Percentiles rank a stretch among this genome's conserved stretches.
Conservation (phyloP, 106 monocot species). For the Acanthochlamys bracteata region DNA sequence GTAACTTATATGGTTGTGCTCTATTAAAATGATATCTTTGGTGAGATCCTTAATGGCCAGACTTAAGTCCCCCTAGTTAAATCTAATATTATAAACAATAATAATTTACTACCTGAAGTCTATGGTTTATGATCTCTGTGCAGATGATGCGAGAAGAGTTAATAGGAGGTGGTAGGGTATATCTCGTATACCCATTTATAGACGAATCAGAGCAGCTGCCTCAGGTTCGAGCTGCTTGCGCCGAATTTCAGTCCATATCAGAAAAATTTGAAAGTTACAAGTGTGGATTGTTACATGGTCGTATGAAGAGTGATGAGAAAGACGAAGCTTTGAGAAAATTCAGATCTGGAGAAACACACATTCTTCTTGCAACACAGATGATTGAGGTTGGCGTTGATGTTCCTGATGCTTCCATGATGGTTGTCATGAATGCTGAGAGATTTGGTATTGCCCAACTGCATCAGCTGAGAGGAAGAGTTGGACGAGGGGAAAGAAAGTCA, state of each 20-base stretch:
- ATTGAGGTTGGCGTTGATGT: slow-evolving; percentile 98
- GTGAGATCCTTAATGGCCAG: no score
- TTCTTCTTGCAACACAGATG: slow-evolving; percentile 85
- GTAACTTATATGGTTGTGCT: no score
- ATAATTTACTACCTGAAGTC: no score
- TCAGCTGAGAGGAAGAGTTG: slow-evolving; percentile 93
- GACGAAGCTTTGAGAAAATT: slow-evolving; percentile 56
- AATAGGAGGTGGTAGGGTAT: slow-evolving; percentile 58
- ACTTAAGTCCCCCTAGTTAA: no score
- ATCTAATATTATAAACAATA: no score
- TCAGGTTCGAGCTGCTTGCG: slow-evolving; percentile 66
- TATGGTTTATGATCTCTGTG: no score
- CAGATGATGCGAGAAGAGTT: slow-evolving; percentile 95
- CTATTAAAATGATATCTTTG: no score
- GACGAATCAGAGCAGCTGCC: slow-evolving; percentile 88
- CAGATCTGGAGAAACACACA: slow-evolving; percentile 66
- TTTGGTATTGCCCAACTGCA: slow-evolving; percentile 96
- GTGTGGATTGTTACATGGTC: slow-evolving; percentile 91
- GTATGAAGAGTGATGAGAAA: slow-evolving; percentile 82
- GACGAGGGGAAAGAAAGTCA: slow-evolving; percentile 76
- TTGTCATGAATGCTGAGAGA: slow-evolving; percentile 98
- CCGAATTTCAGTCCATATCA: slow-evolving; percentile 49
- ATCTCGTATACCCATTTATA: slow-evolving; percentile 90
- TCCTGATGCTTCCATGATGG: slow-evolving; percentile 98
- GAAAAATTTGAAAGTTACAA: slow-evolving; percentile 49